Percentiles rank a stretch among this genome's conserved stretches.
phyloP scores from a whole-genome alignment of 495 filamentous ascomycete species.

The Neurospora discreta region DNA sequence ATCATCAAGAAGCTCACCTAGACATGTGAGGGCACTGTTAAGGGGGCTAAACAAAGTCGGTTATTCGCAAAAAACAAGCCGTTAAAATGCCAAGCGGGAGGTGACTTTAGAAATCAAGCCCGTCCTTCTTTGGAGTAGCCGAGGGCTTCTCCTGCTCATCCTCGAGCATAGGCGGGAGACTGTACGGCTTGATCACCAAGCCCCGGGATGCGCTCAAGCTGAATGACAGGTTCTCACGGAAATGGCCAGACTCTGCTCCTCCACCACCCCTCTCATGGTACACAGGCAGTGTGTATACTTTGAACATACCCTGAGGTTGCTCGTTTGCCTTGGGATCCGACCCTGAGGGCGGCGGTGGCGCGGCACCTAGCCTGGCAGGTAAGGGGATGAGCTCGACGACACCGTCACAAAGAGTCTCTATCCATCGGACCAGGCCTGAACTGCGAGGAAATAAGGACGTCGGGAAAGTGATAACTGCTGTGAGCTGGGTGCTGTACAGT shows the following conservation, averaged over 20 bases:
- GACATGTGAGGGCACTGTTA: neutral
- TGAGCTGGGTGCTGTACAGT: conserved; percentile 51
- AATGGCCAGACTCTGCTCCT: conserved; percentile 51
- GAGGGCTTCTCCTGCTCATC: conserved; percentile 54
- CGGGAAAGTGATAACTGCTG: conserved; percentile 67
- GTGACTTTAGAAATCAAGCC: conserved; percentile 21
- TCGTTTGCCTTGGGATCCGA: conserved; percentile 46
- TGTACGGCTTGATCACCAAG: conserved; percentile 80
- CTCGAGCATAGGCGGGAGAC: conserved; percentile 77
- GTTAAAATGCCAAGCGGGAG: neutral
- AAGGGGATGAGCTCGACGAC: conserved; percentile 84
- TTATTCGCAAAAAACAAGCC: neutral
- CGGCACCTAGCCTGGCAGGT: conserved; percentile 51
- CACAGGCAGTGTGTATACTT: conserved; percentile 70
- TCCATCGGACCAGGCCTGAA: conserved; percentile 74
- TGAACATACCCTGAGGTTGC: conserved; percentile 74
- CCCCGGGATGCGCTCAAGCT: conserved; percentile 68
- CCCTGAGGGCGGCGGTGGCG: conserved; percentile 23
- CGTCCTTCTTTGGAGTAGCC: conserved; percentile 13
- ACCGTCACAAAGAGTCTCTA: conserved; percentile 75
- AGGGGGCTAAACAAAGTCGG: neutral
- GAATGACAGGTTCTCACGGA: conserved; percentile 82
- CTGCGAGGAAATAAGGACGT: conserved; percentile 70
- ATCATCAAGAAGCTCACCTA: neutral
- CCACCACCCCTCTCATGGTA: conserved; percentile 79